Base-by-base conservation (phyloP, 192 early-diverging fungal genomes). In the Podila minutissima region DNA sequence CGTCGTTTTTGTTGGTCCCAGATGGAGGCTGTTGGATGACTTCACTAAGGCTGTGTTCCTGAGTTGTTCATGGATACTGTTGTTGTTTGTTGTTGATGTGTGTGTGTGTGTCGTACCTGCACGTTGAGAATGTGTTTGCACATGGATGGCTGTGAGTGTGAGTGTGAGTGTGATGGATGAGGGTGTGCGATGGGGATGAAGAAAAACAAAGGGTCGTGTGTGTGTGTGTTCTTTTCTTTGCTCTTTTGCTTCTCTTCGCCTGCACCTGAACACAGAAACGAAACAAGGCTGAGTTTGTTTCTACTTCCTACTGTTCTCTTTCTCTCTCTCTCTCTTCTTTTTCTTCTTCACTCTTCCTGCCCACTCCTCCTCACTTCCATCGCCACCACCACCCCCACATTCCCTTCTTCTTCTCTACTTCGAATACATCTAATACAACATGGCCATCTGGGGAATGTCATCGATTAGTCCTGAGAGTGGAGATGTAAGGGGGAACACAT, bases 71-170 rank as follows among this genome's bases (percentile, higher is more conserved):
- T 35, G 33, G 33, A 35, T 10, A 6, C 10, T 37, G 35, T 37
- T 37, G 35, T 37, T 11, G 33, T 12, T 41, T 41, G 9, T 41
- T 10, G 38, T 41, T 55, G 53, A 55, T 3, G 24, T 55, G 19
- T 26, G 24, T 26, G 24, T 37, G 10, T 37, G 10, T 37, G 35
- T 37, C 9, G 7, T 89, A 94, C 97, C 87, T 99, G 97, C 28
- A 96, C 96, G 88, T 99, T 99, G 62, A 99, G 89, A 66, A 99
- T 88, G 82, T 99, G 97, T 89, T 99, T 99, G 89, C 97, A 95
- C 94, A 95, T 95, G 74, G 57, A 73, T 28, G 49, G 26, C 19
- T 64, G 60, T 66, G 41, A 15, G 41, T 46, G 41, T 4, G 38
- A 0, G 38, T 41, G 12, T 41, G 41, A 4, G 15, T 15, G 12